Evolutionary conservation across 306 rosid species (phyloP).

Genomic region (Urtica urens): DNA sequence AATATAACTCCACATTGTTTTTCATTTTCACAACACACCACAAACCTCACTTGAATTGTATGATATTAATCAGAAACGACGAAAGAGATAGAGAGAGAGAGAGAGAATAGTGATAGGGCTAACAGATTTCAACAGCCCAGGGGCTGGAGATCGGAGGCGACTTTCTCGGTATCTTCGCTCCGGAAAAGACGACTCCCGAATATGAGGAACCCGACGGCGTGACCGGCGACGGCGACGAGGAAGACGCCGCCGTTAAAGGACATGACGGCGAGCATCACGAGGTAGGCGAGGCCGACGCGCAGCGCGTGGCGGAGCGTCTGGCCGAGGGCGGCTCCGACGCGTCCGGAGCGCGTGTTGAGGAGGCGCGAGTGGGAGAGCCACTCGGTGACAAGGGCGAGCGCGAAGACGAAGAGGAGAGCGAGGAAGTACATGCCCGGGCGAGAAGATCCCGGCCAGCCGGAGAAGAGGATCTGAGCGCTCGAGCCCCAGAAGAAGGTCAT

Average conservation of each 20-base stretch:
- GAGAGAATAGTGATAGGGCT: no score
- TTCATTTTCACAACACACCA: no score
- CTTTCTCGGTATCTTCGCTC: constrained; percentile 3
- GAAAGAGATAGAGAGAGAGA: no score
- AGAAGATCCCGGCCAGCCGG: constrained; percentile 47
- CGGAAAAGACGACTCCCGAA: constrained; percentile 37
- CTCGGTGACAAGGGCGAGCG: constrained; percentile 38
- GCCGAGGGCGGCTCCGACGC: constrained; percentile 25
- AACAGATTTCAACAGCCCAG: constrained; percentile 27
- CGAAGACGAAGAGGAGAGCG: constrained; percentile 42
- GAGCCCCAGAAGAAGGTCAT: constrained; percentile 90
- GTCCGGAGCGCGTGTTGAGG: constrained; percentile 20
- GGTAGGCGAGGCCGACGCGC: constrained; percentile 43
- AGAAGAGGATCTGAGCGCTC: constrained; percentile 41
- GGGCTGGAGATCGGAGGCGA: constrained; percentile 43
- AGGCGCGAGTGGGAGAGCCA: constrained; percentile 38
- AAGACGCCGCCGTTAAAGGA: constrained; percentile 74
- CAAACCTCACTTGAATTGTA: no score
- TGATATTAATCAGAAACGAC: no score
- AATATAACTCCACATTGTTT: no score
- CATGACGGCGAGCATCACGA: constrained; percentile 85
- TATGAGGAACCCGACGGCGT: constrained; percentile 49
- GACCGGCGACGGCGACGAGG: constrained; percentile 57
- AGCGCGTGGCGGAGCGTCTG: constrained; percentile 45
- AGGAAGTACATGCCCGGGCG: constrained; percentile 43